phyloP scores from a whole-genome alignment of 164 flowering plant species.

The Umbilicus rupestris region DNA sequence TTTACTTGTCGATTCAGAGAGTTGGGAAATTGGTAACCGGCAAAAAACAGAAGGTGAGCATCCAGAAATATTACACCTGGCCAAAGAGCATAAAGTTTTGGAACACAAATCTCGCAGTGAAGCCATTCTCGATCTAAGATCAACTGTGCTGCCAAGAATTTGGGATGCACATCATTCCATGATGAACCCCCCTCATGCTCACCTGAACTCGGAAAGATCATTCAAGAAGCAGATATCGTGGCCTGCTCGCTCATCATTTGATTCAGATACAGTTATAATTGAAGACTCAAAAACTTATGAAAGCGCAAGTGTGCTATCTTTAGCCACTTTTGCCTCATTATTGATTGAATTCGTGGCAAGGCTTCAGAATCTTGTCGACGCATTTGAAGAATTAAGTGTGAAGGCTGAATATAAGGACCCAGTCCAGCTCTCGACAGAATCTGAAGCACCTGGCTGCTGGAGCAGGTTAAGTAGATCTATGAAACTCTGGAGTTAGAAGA shows the following conservation, averaged over 20 bases:
- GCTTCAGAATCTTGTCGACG: conserved; percentile 69
- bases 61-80: conserved; percentile 24
- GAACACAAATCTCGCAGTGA: conserved; percentile 56
- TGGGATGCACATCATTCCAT: conserved; percentile 21
- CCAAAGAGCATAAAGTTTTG: conserved; percentile 23
- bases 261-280: conserved; percentile 16
- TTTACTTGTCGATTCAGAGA: conserved; percentile 67
- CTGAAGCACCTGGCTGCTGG: conserved; percentile 29
- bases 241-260: conserved; percentile 36
- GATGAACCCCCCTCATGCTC: conserved; percentile 18
- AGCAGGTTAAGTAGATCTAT: conserved; percentile 22
- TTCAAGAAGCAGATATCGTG: conserved; percentile 41
- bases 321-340: conserved; percentile 78
- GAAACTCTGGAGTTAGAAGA: conserved; percentile 3
- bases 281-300: conserved; percentile 67
- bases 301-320: conserved; percentile 69
- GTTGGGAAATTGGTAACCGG: conserved; percentile 67
- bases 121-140: conserved; percentile 39
- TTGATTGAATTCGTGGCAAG: conserved; percentile 93
- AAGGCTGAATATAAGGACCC: conserved; percentile 75
- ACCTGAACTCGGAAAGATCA: conserved; percentile 19
- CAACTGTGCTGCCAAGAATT: conserved; percentile 18
- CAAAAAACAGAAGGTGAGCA: conserved; percentile 23
- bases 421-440: conserved; percentile 13
- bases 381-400: conserved; percentile 70